Percentiles rank a stretch among this genome's conserved stretches.
These are phyloP conservation scores for Alternaria conjuncta DNA, from an alignment of 2,329 filamentous ascomycete genomes.

Conservation along the genomic window DNA sequence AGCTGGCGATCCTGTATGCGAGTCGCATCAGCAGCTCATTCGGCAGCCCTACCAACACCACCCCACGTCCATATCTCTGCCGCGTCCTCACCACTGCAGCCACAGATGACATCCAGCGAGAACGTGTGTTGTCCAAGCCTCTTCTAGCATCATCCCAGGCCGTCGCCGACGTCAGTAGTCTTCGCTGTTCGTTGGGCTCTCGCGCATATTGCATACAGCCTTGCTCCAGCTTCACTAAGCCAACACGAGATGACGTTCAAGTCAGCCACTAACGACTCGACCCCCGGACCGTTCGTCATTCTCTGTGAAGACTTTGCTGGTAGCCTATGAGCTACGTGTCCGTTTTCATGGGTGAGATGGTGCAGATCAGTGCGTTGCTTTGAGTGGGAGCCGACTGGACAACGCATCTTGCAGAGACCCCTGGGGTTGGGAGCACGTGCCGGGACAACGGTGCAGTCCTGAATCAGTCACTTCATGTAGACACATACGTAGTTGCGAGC, in stretches of 20 bases:
- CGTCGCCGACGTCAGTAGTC: constrained; percentile 5
- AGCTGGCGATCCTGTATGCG: constrained; percentile 28
- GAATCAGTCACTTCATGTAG: background rate
- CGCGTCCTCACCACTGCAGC: constrained; percentile 1
- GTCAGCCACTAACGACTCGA: constrained; percentile 28
- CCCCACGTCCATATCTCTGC: constrained; percentile 3
- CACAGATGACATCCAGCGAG: constrained; percentile 1
- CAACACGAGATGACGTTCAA: constrained; percentile 24
- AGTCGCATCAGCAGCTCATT: constrained; percentile 23
- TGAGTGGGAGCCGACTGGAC: constrained; percentile 29
- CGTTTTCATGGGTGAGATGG: constrained; percentile 36
- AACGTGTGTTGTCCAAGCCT: constrained; percentile 28
- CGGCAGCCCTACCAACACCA: constrained; percentile 33
- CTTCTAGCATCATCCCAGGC: constrained; percentile 14
- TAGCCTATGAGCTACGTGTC: constrained; percentile 47
- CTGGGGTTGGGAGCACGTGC: constrained; percentile 4
- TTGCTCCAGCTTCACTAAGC: constrained; percentile 24
- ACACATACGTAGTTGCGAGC: background rate
- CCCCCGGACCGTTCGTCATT: constrained; percentile 22
- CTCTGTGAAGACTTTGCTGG: constrained; percentile 23
- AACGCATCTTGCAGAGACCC: constrained; percentile 46
- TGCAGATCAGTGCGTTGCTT: constrained; percentile 33
- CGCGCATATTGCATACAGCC: constrained; percentile 19
- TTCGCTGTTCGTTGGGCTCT: constrained; percentile 11
- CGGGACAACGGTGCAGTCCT: constrained; percentile 3